Conservation (phyloP, 2,329 filamentous ascomycete species). For the Lecanicillium sp. region DNA sequence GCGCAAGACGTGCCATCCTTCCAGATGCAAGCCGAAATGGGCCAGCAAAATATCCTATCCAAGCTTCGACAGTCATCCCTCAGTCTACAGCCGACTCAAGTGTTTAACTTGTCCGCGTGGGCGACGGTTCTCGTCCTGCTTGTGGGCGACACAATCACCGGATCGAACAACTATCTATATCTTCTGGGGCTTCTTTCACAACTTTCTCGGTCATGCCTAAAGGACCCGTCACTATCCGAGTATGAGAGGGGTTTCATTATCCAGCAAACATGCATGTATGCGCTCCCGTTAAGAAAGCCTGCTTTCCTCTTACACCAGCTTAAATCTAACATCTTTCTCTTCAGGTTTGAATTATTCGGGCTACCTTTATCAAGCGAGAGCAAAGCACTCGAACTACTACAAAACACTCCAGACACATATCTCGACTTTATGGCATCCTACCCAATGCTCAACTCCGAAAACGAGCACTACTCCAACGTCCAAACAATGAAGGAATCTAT, state of each 20-base stretch:
- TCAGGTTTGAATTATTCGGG: constrained; percentile 22
- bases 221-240: constrained; percentile 11
- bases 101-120: constrained; percentile 27
- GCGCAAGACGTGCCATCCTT: constrained; percentile 22
- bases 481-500: constrained; percentile 16
- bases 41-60: constrained; percentile 26
- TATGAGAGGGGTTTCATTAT: constrained; percentile 18
- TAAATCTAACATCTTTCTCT: not conserved
- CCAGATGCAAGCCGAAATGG: constrained; percentile 21
- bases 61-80: constrained; percentile 24
- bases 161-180: constrained; percentile 26
- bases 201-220: constrained; percentile 15
- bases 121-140: constrained; percentile 28
- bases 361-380: constrained; percentile 18
- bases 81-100: constrained; percentile 15
- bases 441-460: constrained; percentile 7
- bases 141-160: constrained; percentile 32
- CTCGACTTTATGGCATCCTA: constrained; percentile 19
- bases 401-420: constrained; percentile 14
- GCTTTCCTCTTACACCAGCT: not conserved
- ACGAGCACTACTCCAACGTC: constrained; percentile 13
- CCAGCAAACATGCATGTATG: constrained; percentile 24
- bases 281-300: not conserved
- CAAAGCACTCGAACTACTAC: constrained; percentile 18
- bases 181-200: constrained; percentile 27